phyloP scores from a whole-genome alignment of 1,139 yeast species.

The Candida sp. region DNA sequence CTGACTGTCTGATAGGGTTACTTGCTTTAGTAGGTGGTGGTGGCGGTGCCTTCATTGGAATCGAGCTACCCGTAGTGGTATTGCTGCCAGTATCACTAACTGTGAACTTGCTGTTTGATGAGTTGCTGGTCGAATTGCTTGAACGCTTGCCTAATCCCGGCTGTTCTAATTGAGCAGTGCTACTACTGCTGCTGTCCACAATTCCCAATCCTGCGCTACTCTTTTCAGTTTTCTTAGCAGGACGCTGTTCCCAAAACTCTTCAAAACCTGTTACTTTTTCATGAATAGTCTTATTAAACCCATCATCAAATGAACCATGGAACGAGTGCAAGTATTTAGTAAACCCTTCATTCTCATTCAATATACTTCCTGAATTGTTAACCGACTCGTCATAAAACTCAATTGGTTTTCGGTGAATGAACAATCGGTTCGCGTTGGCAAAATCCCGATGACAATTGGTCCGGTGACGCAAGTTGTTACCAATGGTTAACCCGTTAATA shows the following conservation, averaged over 20 bases:
- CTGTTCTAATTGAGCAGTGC: not conserved
- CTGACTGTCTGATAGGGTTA: slow-evolving; percentile 15
- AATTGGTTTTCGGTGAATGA: slow-evolving; percentile 21
- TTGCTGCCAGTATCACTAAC: slow-evolving; percentile 1
- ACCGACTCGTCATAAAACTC: not conserved
- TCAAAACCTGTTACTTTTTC: slow-evolving; percentile 22
- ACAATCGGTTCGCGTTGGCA: slow-evolving; percentile 17
- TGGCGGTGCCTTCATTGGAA: not conserved
- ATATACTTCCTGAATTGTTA: not conserved
- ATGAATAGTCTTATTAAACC: slow-evolving; percentile 20
- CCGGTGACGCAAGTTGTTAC: slow-evolving; percentile 30
- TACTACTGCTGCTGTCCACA: not conserved
- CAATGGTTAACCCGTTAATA: slow-evolving; percentile 42
- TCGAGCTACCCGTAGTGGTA: not conserved
- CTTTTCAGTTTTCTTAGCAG: not conserved
- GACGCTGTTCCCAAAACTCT: slow-evolving; percentile 8
- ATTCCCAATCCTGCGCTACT: slow-evolving; percentile 14
- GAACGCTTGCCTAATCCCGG: slow-evolving; percentile 7
- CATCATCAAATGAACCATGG: slow-evolving; percentile 39
- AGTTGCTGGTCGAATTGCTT: slow-evolving; percentile 1
- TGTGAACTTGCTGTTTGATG: not conserved
- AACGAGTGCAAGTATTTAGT: slow-evolving; percentile 22
- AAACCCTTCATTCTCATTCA: slow-evolving; percentile 5
- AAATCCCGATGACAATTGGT: slow-evolving; percentile 5
- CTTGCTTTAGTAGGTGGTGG: not conserved